These are phyloP conservation scores for Stagonosporopsis vannaccii DNA, from an alignment of 2,329 filamentous ascomycete species.

Conservation along the genomic window DNA sequence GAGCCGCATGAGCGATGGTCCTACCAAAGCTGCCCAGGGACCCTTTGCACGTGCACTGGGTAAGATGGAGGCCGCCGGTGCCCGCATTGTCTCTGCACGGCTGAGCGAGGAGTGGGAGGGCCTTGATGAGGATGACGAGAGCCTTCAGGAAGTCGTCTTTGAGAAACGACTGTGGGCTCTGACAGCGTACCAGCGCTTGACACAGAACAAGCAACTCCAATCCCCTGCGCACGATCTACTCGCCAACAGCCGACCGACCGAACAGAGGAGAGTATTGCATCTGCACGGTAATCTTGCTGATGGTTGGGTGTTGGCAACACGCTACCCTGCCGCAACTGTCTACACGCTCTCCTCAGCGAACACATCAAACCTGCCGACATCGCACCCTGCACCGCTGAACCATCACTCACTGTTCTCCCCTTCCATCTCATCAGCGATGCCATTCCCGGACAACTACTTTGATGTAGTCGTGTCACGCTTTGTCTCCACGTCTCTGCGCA, in stretches of 20 bases:
- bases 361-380: constrained; percentile 24
- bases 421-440: constrained; percentile 29
- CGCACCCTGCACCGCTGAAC: constrained; percentile 36
- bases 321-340: constrained; percentile 34
- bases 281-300: constrained; percentile 39
- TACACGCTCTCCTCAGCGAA: constrained; percentile 37
- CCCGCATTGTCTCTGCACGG: constrained; percentile 35
- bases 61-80: constrained; percentile 37
- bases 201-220: constrained; percentile 37
- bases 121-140: constrained; percentile 35
- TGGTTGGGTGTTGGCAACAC: constrained; percentile 37
- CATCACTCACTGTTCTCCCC: constrained; percentile 38
- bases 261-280: constrained; percentile 34
- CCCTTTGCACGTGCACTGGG: constrained; percentile 34
- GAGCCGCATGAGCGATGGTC: constrained; percentile 29
- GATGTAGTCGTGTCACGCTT: constrained; percentile 36
- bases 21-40: constrained; percentile 23
- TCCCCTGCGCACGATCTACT: constrained; percentile 37
- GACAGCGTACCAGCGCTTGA: constrained; percentile 36
- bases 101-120: constrained; percentile 40
- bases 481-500: constrained; percentile 32
- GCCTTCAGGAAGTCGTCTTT: constrained; percentile 35
- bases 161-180: constrained; percentile 40
- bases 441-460: constrained; percentile 37
- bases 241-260: constrained; percentile 27